A percentile compares a stretch with the other conserved stretches of the same genome.
These are phyloP conservation scores for Fusarium hostae DNA, from an alignment of 2,329 filamentous ascomycete species.

Conservation along the genomic window DNA sequence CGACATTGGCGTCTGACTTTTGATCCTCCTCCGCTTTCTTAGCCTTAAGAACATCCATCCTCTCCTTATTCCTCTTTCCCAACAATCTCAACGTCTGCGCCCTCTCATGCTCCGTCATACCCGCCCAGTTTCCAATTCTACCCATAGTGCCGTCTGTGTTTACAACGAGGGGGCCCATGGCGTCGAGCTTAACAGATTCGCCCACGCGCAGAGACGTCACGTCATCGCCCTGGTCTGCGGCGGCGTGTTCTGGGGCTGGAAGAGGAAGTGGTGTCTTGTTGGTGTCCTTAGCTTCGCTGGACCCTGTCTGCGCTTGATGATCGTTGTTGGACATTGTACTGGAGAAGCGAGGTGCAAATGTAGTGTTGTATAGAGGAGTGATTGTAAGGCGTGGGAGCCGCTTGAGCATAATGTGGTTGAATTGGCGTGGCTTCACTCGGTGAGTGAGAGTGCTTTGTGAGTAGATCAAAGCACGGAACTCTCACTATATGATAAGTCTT, in stretches of 20 bases:
- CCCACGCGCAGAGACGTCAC: slow-evolving; percentile 42
- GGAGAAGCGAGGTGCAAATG: slow-evolving; percentile 10
- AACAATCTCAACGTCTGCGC: slow-evolving; percentile 74
- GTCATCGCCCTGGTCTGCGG: slow-evolving; percentile 36
- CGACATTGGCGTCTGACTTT: not conserved
- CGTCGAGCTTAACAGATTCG: slow-evolving; percentile 67
- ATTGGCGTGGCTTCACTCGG: slow-evolving; percentile 9
- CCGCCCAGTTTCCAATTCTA: slow-evolving; percentile 77
- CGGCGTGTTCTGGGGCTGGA: slow-evolving; percentile 40
- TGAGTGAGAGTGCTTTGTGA: not conserved
- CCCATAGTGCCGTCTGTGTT: slow-evolving; percentile 77
- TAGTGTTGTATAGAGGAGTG: slow-evolving; percentile 7
- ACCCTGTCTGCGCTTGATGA: slow-evolving; percentile 9
- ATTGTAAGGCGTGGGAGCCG: slow-evolving; percentile 26
- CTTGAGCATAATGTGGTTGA: slow-evolving; percentile 26
- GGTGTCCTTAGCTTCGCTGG: slow-evolving; percentile 5
- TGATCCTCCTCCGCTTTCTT: slow-evolving; percentile 27
- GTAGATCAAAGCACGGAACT: not conserved
- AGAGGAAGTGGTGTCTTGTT: slow-evolving; percentile 26
- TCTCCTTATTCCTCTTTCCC: slow-evolving; percentile 73
- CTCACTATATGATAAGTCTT: not conserved
- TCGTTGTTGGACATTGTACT: slow-evolving; percentile 12
- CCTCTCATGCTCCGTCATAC: slow-evolving; percentile 76
- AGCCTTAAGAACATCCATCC: slow-evolving; percentile 63
- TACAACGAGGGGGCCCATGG: slow-evolving; percentile 78